Evolutionary conservation across 371 early-diverging fungal species (phyloP).

Genomic region (Ecytonucleospora hepatopenaei): DNA sequence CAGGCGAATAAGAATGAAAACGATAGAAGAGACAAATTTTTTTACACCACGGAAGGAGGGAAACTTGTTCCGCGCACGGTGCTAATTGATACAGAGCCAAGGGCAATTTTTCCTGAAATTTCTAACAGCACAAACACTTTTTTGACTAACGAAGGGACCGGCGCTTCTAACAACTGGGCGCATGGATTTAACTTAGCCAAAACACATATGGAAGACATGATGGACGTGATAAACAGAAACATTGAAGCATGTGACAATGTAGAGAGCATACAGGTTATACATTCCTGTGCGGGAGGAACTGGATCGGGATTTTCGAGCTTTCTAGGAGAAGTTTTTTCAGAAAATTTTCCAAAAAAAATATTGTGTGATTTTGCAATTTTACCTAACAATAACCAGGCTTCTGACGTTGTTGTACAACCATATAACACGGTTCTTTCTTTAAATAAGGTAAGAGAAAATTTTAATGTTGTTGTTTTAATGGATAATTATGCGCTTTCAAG

Average conservation of each 20-base stretch:
- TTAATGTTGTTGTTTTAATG: slow-evolving; percentile 69
- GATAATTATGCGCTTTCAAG: slow-evolving; percentile 59
- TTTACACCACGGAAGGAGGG: slow-evolving; percentile 87
- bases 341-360: slow-evolving; percentile 81
- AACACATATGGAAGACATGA: slow-evolving; percentile 65
- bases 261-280: slow-evolving; percentile 73
- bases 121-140: slow-evolving; percentile 77
- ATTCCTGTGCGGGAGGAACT: slow-evolving; percentile 86
- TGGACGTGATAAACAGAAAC: slow-evolving; percentile 82
- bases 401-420: slow-evolving; percentile 97
- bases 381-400: slow-evolving; percentile 83
- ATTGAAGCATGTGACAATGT: slow-evolving; percentile 77
- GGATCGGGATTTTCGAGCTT: slow-evolving; percentile 85
- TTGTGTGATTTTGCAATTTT: slow-evolving; percentile 96
- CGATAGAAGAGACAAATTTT: slow-evolving; percentile 86
- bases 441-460: slow-evolving; percentile 72
- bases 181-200: slow-evolving; percentile 71
- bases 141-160: slow-evolving; percentile 72
- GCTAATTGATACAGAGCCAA: slow-evolving; percentile 75
- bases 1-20: slow-evolving; percentile 65
- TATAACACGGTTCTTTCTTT: slow-evolving; percentile 90
- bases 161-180: slow-evolving; percentile 88
- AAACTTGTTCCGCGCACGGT: slow-evolving; percentile 79
- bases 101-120: slow-evolving; percentile 60
- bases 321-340: slow-evolving; percentile 70